Conservation (phyloP, 1,284 basidiomycete species). For the Cryptococcus sp. region DNA sequence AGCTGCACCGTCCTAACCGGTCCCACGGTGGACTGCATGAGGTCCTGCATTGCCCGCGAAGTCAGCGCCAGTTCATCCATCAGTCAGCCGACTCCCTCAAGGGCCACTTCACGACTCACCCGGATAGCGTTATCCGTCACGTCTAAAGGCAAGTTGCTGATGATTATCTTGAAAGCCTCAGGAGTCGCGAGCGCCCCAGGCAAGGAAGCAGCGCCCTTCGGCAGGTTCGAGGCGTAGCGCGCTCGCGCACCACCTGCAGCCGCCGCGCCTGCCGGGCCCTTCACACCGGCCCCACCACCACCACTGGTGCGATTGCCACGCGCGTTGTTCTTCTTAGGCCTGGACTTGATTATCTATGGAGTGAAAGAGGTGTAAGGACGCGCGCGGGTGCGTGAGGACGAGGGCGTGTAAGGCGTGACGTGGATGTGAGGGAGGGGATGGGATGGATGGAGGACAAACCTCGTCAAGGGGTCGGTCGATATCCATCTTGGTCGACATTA, state of each 20-base stretch:
- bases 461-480: slow-evolving; percentile 85
- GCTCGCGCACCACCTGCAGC: slow-evolving; percentile 54
- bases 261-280: slow-evolving; percentile 1
- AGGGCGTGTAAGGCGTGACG: slow-evolving; percentile 14
- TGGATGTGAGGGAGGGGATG: background rate
- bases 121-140: slow-evolving; percentile 92
- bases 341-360: slow-evolving; percentile 66
- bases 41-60: slow-evolving; percentile 60
- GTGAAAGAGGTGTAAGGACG: background rate
- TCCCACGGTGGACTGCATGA: slow-evolving; percentile 88
- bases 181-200: slow-evolving; percentile 44
- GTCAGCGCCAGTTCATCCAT: background rate
- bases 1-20: slow-evolving; percentile 78
- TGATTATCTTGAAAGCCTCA: slow-evolving; percentile 83
- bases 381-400: background rate
- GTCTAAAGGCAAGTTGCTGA: slow-evolving; percentile 91
- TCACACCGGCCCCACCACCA: slow-evolving; percentile 20
- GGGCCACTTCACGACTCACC: slow-evolving; percentile 54
- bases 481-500: slow-evolving; percentile 50
- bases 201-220: slow-evolving; percentile 43
- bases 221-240: slow-evolving; percentile 45
- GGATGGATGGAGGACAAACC: slow-evolving; percentile 53
- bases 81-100: background rate
- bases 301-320: slow-evolving; percentile 45
- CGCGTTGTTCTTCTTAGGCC: slow-evolving; percentile 27